A percentile compares a stretch with the other conserved stretches of the same genome.
Conservation (phyloP, 805 yeast species). For the Ogataea paradorogensis region DNA sequence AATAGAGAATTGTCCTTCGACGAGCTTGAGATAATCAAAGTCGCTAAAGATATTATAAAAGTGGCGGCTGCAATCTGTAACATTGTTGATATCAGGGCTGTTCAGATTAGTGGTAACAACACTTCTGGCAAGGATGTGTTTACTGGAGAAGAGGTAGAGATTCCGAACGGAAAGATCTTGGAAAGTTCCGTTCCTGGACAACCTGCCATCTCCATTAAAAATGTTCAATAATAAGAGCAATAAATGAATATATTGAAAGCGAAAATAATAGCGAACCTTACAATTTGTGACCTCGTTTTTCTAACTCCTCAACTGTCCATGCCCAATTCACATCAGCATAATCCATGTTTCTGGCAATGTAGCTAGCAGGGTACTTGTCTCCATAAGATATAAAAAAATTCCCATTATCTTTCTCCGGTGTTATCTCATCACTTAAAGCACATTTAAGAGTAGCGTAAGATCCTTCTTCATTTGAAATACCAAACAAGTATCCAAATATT, state of each 20-base stretch:
- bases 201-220: slow-evolving; percentile 80
- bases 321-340: slow-evolving; percentile 72
- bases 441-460: slow-evolving; percentile 61
- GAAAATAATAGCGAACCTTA: slow-evolving; percentile 10
- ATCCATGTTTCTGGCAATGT: slow-evolving; percentile 53
- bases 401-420: slow-evolving; percentile 60
- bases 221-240: slow-evolving; percentile 35
- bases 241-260: slow-evolving; percentile 8
- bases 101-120: slow-evolving; percentile 63
- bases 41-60: slow-evolving; percentile 53
- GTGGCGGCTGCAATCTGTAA: slow-evolving; percentile 61
- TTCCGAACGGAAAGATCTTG: slow-evolving; percentile 64
- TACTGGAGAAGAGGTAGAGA: slow-evolving; percentile 67
- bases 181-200: slow-evolving; percentile 89
- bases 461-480: slow-evolving; percentile 72
- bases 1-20: slow-evolving; percentile 83
- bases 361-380: slow-evolving; percentile 51
- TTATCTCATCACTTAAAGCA: slow-evolving; percentile 51
- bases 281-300: slow-evolving; percentile 45
- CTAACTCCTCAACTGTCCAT: slow-evolving; percentile 66
- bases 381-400: slow-evolving; percentile 66
- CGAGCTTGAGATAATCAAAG: slow-evolving; percentile 65
- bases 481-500: slow-evolving; percentile 63
- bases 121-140: slow-evolving; percentile 60
- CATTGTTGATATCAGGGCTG: slow-evolving; percentile 55